phyloP scores from a whole-genome alignment of 148 eudicot species.

The Silene latifolia region DNA sequence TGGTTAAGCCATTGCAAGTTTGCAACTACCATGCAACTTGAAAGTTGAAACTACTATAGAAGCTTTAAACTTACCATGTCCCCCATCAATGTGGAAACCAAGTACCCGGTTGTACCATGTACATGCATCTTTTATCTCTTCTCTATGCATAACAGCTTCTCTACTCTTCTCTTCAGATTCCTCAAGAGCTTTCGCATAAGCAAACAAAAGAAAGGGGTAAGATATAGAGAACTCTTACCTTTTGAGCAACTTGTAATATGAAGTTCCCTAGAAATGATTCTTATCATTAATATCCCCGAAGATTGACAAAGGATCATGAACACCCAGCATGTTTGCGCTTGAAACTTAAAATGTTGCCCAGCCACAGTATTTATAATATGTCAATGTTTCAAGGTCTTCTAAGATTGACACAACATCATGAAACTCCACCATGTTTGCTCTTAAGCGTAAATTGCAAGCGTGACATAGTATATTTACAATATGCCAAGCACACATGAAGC shows the following conservation, averaged over 20 bases:
- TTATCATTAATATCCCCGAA: not conserved
- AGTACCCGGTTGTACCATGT: conserved; percentile 83
- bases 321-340: not conserved
- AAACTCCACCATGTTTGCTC: not conserved
- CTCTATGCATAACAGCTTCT: conserved; percentile 35
- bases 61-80: conserved; percentile 55
- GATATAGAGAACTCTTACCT: not conserved
- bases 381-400: not conserved
- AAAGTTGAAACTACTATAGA: not conserved
- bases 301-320: not conserved
- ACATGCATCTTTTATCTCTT: conserved; percentile 69
- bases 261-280: not conserved
- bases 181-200: conserved; percentile 46
- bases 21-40: conserved; percentile 53
- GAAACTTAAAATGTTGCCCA: too few relatives aligned
- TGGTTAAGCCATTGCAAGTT: not conserved
- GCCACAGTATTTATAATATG: not conserved
- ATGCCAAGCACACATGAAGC: not conserved
- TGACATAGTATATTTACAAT: not conserved
- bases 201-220: not conserved
- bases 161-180: conserved; percentile 50
- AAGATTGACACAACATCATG: not conserved
- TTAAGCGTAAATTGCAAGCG: not conserved
- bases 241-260: not conserved
- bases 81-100: conserved; percentile 83